Conservation (phyloP, 257 asterid genomes). For the Salvia splendens region DNA sequence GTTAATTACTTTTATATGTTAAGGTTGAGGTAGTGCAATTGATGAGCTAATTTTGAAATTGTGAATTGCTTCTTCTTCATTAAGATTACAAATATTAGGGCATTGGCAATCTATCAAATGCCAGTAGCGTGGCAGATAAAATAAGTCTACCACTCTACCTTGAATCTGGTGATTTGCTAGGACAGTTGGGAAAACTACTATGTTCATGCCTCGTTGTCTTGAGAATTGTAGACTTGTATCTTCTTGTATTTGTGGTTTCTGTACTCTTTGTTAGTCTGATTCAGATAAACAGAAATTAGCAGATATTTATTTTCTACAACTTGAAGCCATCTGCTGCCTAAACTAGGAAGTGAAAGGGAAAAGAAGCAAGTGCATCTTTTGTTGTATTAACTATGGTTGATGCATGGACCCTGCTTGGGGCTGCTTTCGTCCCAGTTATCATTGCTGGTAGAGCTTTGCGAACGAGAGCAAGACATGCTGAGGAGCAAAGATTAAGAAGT, state of each 20-base stretch:
- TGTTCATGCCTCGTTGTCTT: neutral
- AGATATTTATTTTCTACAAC: neutral
- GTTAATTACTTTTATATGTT: neutral
- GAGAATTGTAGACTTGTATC: neutral
- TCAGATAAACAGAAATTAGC: neutral
- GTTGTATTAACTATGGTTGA: slow-evolving; percentile 67
- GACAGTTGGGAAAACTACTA: slow-evolving; percentile 1
- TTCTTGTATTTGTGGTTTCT: neutral
- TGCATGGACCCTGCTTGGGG: slow-evolving; percentile 75
- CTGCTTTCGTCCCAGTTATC: slow-evolving; percentile 69
- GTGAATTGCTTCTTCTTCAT: neutral
- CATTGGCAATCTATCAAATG: neutral
- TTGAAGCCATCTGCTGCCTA: neutral
- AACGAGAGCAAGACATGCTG: slow-evolving; percentile 60
- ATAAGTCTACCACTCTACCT: neutral
- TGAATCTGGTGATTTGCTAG: neutral
- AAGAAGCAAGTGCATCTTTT: slow-evolving; percentile 23
- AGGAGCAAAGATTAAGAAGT: slow-evolving; percentile 67
- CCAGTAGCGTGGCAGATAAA: neutral
- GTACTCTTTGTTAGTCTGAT: neutral
- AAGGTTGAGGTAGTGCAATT: neutral
- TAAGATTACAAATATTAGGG: neutral
- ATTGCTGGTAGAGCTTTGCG: slow-evolving; percentile 77
- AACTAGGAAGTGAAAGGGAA: neutral
- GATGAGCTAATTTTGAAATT: neutral